phyloP scores from a whole-genome alignment of 2,329 filamentous ascomycete species.

The Akanthomyces lecanii region DNA sequence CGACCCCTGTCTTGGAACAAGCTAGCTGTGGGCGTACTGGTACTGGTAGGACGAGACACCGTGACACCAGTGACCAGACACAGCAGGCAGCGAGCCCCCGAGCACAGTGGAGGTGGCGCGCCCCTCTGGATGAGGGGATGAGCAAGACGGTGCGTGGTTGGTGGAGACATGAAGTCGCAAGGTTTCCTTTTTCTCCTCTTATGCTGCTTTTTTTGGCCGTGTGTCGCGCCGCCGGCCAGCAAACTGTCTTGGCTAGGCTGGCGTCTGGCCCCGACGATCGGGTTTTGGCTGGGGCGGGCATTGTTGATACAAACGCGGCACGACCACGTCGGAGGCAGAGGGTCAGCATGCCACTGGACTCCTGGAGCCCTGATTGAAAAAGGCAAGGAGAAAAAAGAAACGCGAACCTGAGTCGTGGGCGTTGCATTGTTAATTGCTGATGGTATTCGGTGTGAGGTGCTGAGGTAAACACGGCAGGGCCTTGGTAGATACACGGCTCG shows the following conservation, averaged over 20 bases:
- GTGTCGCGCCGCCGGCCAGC: neutral
- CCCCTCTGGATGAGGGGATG: neutral
- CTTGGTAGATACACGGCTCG: neutral
- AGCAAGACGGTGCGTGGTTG: neutral
- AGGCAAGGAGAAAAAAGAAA: neutral
- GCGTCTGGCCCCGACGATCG: conserved; percentile 8
- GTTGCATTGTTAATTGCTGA: neutral
- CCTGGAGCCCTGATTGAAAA: neutral
- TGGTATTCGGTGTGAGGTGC: neutral
- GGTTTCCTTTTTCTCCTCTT: neutral
- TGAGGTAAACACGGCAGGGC: neutral
- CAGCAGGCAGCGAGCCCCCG: neutral
- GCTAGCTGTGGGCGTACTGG: neutral
- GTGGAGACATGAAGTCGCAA: conserved; percentile 2
- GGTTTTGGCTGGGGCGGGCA: neutral
- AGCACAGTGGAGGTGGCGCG: neutral
- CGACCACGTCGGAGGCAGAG: neutral
- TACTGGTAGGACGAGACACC: no score
- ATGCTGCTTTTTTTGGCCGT: neutral
- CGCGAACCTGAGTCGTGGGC: neutral
- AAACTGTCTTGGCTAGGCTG: conserved; percentile 9
- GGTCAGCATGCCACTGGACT: neutral
- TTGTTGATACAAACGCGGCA: conserved; percentile 14
- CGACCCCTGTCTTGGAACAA: neutral
- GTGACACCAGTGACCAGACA: no score